Evolutionary conservation across 768 basidiomycete species (phyloP), one percentile per base, ranked within the genome.

Genomic region (Lactifluus pinguis): DNA sequence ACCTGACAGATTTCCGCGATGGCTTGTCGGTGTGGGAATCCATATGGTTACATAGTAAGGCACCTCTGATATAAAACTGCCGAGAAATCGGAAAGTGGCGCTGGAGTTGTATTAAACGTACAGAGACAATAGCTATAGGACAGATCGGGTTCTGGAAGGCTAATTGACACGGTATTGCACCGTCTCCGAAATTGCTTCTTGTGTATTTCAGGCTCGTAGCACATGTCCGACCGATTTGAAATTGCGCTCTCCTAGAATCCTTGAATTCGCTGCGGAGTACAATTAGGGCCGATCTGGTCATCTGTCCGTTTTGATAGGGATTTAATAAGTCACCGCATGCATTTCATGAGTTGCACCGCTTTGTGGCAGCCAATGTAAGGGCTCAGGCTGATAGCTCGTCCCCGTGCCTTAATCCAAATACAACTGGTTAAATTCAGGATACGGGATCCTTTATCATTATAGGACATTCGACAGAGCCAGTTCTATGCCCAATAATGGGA

Each of bases 71-170:
- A 41, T 53, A 45, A 41, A 34, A 30, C 36, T 48, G 30, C 60
- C 50, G 55, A 57, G 19, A 57, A 44, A 48, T 57, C 55, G 54
- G 55, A 36, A 47, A 29, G 60, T 39, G 45, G 55, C 34, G 55
- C 29, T 25, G 38, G 36, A 32, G 19, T 47, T n/a, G 36, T 30
- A 30, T 48, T 6, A 52, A 38, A 61, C 45, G 44, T 57, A 47
- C 44, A 47, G 48, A 61, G 49, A 50, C 54, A 44, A 39, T 19
- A 29, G 45, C 19, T 34, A 30, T 34, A 41, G 38, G 14, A 49
- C 30, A 41, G 44, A 34, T 57, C 44, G 39, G 55, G 45, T 41
- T 29, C 45, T 57, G 52, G 60, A 52, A 61, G 55, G 50, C 44
- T 57, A 61, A 41, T 19, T 61, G 55, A 38, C 55, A n/a, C 32